phyloP scores from a whole-genome alignment of 1,284 basidiomycete species.

The Caloboletus inedulis region DNA sequence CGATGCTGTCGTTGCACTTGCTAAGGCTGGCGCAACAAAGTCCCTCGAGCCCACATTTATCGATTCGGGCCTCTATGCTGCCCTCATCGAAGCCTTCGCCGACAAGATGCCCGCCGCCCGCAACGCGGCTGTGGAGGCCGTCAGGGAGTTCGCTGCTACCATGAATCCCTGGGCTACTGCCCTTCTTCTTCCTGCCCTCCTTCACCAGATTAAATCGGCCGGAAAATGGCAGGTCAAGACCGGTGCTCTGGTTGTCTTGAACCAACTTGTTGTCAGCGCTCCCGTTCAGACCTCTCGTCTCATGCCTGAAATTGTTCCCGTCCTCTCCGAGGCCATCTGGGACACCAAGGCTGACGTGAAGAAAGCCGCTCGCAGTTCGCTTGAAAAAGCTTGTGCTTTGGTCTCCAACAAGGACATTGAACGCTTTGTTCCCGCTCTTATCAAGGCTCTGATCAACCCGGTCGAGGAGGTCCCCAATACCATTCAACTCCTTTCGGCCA shows the following conservation, averaged over 20 bases:
- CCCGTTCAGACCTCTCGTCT: slow-evolving; percentile 85
- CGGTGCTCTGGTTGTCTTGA: slow-evolving; percentile 80
- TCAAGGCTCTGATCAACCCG: slow-evolving; percentile 97
- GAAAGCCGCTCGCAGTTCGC: slow-evolving; percentile 94
- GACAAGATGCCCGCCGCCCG: slow-evolving; percentile 89
- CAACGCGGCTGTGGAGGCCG: slow-evolving; percentile 83
- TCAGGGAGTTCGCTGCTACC: slow-evolving; percentile 73
- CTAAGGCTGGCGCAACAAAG: slow-evolving; percentile 76
- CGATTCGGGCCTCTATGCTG: slow-evolving; percentile 79
- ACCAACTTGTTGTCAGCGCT: slow-evolving; percentile 87
- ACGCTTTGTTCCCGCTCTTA: slow-evolving; percentile 96
- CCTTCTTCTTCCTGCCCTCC: slow-evolving; percentile 85
- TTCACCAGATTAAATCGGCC: slow-evolving; percentile 92
- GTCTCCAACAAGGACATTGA: slow-evolving; percentile 99
- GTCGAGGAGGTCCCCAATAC: slow-evolving; percentile 99
- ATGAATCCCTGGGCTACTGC: slow-evolving; percentile 91
- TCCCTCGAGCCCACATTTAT: slow-evolving; percentile 90
- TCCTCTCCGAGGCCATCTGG: slow-evolving; percentile 97
- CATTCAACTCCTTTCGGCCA: slow-evolving; percentile 94
- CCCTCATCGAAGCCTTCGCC: slow-evolving; percentile 88
- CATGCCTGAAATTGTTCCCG: slow-evolving; percentile 95
- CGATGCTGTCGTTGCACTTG: slow-evolving; percentile 66
- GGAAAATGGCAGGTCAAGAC: slow-evolving; percentile 99
- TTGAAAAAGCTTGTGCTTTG: slow-evolving; percentile 90
- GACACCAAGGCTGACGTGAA: slow-evolving; percentile 99